Evolutionary conservation across 192 early-diverging fungal species (phyloP).

Genomic region (Backusella liffmaniae): DNA sequence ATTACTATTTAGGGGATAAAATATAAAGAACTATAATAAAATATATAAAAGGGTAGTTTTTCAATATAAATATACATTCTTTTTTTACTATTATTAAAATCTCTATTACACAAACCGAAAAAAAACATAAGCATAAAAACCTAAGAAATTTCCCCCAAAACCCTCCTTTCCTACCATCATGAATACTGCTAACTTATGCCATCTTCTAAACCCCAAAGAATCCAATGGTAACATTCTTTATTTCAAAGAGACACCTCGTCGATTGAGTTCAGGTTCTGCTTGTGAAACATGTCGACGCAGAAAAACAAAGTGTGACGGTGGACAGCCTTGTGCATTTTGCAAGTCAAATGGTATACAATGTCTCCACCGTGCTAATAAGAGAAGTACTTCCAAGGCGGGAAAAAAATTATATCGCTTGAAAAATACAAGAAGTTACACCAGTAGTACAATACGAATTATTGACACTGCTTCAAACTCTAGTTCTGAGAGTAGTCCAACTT

Average conservation of each 20-base stretch:
- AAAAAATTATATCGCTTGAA: not conserved
- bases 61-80: not conserved
- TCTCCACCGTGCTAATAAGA: slow-evolving; percentile 8
- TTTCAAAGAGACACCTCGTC: slow-evolving; percentile 11
- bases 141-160: not conserved
- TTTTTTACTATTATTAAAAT: not conserved
- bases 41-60: not conserved
- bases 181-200: slow-evolving; percentile 1
- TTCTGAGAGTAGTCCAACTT: not conserved
- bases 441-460: not conserved
- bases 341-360: slow-evolving; percentile 27
- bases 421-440: not conserved
- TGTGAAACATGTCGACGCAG: slow-evolving; percentile 39
- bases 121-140: not conserved
- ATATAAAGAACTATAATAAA: not conserved
- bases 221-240: slow-evolving; percentile 2
- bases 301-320: slow-evolving; percentile 40
- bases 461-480: not conserved
- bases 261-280: slow-evolving; percentile 36
- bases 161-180: not conserved
- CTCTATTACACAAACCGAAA: not conserved
- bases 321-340: slow-evolving; percentile 35
- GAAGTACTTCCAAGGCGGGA: not conserved
- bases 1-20: not conserved
- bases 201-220: slow-evolving; percentile 4